A percentile compares a stretch with the other conserved stretches of the same genome.
These are phyloP conservation scores for Fusarium sp. DNA, from an alignment of 2,329 filamentous ascomycete genomes.

Conservation along the genomic window DNA sequence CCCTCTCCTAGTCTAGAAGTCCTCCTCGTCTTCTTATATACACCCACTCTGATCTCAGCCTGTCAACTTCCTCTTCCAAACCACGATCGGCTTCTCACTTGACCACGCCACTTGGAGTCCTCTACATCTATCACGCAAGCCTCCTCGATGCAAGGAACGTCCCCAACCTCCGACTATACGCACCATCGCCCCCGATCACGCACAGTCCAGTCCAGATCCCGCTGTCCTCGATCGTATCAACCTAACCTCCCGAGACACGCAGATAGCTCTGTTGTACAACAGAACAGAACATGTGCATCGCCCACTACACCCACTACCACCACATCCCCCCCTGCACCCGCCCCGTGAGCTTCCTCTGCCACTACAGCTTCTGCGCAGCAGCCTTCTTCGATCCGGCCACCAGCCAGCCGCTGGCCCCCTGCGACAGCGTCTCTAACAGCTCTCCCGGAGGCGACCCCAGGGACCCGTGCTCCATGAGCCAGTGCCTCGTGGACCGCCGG, in stretches of 20 bases:
- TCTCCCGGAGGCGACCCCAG: conserved; percentile 48
- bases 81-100: conserved; percentile 3
- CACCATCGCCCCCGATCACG: conserved; percentile 6
- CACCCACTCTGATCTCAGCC: conserved; percentile 5
- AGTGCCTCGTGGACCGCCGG: conserved; percentile 58
- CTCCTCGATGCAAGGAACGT: not conserved
- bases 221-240: conserved; percentile 31
- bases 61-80: not conserved
- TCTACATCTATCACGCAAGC: not conserved
- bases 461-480: conserved; percentile 58
- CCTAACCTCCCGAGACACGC: conserved; percentile 43
- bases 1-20: not conserved
- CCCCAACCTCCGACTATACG: not conserved
- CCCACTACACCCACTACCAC: conserved; percentile 64
- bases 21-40: conserved; percentile 1
- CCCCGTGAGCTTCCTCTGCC: conserved; percentile 54
- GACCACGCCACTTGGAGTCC: not conserved
- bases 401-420: conserved; percentile 41
- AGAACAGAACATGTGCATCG: conserved; percentile 59
- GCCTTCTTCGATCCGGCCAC: conserved; percentile 49
- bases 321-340: conserved; percentile 58
- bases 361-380: conserved; percentile 58
- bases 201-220: conserved; percentile 3
- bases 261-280: conserved; percentile 11
- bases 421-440: conserved; percentile 30